A percentile compares a stretch with the other conserved stretches of the same genome.
phyloP scores from a whole-genome alignment of 139 green algal genomes.

The Nannochloris sp. region DNA sequence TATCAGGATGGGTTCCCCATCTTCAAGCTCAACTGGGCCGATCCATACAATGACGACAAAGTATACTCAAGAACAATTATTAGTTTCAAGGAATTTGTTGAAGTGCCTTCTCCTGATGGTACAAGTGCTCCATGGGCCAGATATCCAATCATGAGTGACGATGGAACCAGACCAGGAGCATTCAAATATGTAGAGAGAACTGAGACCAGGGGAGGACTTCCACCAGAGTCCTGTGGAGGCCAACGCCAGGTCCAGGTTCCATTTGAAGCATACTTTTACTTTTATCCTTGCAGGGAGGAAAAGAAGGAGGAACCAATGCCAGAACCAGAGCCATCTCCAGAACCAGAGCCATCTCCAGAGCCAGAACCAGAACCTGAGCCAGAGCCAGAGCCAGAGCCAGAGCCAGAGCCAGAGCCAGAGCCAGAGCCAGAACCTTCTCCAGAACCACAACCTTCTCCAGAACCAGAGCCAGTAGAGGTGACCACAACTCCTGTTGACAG shows the following conservation, averaged over 20 bases:
- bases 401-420: too few species aligned
- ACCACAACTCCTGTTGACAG: neutral
- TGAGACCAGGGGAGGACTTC: neutral
- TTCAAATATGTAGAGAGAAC: neutral
- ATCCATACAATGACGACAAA: neutral
- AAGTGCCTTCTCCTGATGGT: neutral
- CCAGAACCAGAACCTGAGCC: neutral
- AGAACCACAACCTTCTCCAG: neutral
- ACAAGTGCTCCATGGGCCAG: neutral
- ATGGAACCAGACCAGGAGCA: neutral
- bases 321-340: neutral
- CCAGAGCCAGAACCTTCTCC: neutral
- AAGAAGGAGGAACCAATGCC: neutral
- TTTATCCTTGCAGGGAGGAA: neutral
- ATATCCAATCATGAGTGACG: neutral
- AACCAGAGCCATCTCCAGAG: neutral
- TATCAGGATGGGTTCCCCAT: neutral
- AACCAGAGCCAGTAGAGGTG: neutral
- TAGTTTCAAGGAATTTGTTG: constrained; percentile 5
- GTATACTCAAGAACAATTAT: neutral
- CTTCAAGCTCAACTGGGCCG: neutral
- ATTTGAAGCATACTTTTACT: neutral
- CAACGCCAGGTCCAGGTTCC: neutral
- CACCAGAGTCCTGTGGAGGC: neutral
- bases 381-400: neutral